phyloP scores from a whole-genome alignment of 805 yeast species.

The Blastobotrys mokoenaii region DNA sequence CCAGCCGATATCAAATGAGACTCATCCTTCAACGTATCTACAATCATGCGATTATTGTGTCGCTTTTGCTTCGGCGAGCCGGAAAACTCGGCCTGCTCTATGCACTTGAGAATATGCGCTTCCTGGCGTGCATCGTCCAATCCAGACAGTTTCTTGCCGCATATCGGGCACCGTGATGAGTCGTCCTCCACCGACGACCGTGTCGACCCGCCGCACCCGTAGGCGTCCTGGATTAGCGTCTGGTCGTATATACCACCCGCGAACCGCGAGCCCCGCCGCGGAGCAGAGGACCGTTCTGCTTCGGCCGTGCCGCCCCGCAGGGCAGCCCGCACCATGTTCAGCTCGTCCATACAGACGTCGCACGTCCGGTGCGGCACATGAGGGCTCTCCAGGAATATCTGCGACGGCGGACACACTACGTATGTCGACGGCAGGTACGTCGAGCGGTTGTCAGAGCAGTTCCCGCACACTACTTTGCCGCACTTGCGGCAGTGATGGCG shows the following conservation, averaged over 20 bases:
- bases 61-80: slow-evolving; percentile 48
- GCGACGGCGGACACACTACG: slow-evolving; percentile 47
- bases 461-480: slow-evolving; percentile 69
- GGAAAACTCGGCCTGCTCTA: slow-evolving; percentile 48
- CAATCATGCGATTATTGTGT: slow-evolving; percentile 76
- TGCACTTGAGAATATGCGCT: slow-evolving; percentile 62
- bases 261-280: not conserved
- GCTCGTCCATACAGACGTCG: slow-evolving; percentile 59
- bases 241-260: slow-evolving; percentile 8
- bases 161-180: slow-evolving; percentile 32
- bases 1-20: slow-evolving; percentile 14
- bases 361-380: slow-evolving; percentile 65
- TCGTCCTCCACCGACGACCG: slow-evolving; percentile 24
- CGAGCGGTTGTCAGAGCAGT: slow-evolving; percentile 48
- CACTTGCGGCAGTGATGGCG: slow-evolving; percentile 80
- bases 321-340: slow-evolving; percentile 27
- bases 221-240: slow-evolving; percentile 14
- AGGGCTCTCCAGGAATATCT: slow-evolving; percentile 40
- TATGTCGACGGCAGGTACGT: slow-evolving; percentile 52
- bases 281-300: not conserved
- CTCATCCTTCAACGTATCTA: slow-evolving; percentile 42
- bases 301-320: slow-evolving; percentile 9
- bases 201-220: slow-evolving; percentile 1
- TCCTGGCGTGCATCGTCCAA: slow-evolving; percentile 38
- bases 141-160: slow-evolving; percentile 24